Percentiles rank a stretch among this genome's conserved stretches.
Conservation (phyloP, 2,329 filamentous ascomycete genomes). For the Stagonosporopsis rhizophila region DNA sequence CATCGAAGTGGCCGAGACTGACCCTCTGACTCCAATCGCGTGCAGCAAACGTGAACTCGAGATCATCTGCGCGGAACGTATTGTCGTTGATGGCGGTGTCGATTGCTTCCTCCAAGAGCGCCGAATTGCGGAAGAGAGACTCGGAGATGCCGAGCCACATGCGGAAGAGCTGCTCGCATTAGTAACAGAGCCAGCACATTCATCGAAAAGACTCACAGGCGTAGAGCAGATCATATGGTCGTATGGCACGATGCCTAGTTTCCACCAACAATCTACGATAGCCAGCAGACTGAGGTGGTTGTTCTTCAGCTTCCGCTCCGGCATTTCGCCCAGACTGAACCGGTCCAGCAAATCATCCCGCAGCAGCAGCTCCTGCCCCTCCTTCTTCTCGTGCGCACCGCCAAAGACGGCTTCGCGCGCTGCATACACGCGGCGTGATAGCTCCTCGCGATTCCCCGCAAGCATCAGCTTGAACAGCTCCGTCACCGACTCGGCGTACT, state of each 20-base stretch:
- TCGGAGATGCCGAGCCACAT: constrained; percentile 98
- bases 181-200: neutral
- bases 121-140: constrained; percentile 85
- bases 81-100: constrained; percentile 87
- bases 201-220: constrained; percentile 62
- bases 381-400: constrained; percentile 58
- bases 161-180: constrained; percentile 70
- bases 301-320: constrained; percentile 76
- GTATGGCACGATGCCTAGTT: constrained; percentile 90
- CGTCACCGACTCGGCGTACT: constrained; percentile 91
- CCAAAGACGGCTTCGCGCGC: constrained; percentile 77
- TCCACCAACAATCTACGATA: constrained; percentile 99
- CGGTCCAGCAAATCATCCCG: constrained; percentile 83
- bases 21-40: constrained; percentile 96
- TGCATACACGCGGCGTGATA: constrained; percentile 76
- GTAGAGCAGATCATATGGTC: constrained; percentile 99
- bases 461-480: constrained; percentile 98
- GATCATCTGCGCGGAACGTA: constrained; percentile 91
- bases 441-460: constrained; percentile 77
- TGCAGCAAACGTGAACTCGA: constrained; percentile 98
- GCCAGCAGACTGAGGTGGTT: constrained; percentile 92
- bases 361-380: constrained; percentile 70
- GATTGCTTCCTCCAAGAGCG: constrained; percentile 82
- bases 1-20: constrained; percentile 87
- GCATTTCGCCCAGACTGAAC: constrained; percentile 79